These are phyloP conservation scores for Brassica carinata DNA, from an alignment of 345 rosid species.

Conservation along the genomic window DNA sequence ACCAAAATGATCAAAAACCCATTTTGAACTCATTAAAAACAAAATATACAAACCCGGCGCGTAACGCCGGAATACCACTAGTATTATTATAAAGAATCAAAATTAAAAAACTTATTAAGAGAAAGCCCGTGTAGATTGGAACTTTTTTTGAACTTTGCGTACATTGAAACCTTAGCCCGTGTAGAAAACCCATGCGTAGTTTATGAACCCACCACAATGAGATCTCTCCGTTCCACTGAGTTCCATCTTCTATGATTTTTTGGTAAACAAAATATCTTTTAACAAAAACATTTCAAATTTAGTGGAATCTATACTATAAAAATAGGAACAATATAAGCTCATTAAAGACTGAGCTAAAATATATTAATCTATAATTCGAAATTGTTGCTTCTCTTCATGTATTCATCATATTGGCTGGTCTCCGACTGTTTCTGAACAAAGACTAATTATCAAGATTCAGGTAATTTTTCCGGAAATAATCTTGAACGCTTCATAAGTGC, in stretches of 20 bases:
- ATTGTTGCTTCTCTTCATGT: neutral
- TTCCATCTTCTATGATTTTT: neutral
- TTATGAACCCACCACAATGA: neutral
- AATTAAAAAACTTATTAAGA: neutral
- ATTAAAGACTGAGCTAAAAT: neutral
- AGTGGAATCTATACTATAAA: neutral
- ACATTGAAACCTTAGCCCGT: neutral
- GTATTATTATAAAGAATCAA: neutral
- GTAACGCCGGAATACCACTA: too few relatives aligned
- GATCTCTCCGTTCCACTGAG: neutral
- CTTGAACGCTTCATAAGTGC: too few relatives aligned
- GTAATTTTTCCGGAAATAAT: too few relatives aligned
- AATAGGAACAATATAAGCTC: neutral
- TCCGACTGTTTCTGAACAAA: neutral
- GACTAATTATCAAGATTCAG: neutral
- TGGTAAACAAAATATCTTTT: neutral
- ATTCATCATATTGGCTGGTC: neutral
- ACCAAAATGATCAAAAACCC: too few relatives aligned
- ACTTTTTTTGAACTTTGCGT: neutral
- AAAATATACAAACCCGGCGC: too few relatives aligned
- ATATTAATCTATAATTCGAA: neutral
- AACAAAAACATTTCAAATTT: neutral
- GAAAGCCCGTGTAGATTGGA: neutral
- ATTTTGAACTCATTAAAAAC: too few relatives aligned
- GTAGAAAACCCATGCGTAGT: neutral